Evolutionary conservation across 2,329 filamentous ascomycete species (phyloP), one percentile per base, ranked within the genome.

Genomic region (Periconia sp.): DNA sequence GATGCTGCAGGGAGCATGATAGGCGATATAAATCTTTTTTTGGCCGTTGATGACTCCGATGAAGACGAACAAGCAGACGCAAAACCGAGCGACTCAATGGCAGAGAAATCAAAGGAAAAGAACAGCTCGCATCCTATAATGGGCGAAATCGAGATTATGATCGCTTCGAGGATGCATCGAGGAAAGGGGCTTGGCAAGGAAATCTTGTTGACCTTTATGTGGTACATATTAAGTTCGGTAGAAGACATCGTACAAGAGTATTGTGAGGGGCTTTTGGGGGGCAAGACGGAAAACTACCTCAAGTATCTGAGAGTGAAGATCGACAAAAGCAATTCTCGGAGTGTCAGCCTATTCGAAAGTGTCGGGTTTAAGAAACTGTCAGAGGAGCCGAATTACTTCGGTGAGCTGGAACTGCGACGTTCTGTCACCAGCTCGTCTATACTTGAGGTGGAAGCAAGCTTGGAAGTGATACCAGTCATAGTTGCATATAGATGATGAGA

Each of bases 81-180:
- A 22, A 43, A 52, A 18, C 16, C 15, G n/a, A n/a, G n/a, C n/a
- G n/a, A n/a, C n/a, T 4, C 5, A 10, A 5, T 9, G 28, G 15
- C 15, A 18, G n/a, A n/a, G 24, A 17, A 25, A 26, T 5, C 16
- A 32, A 13, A 21, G 15, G 16, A 15, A 10, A 17, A 35, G 19
- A 18, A 42, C 5, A 32, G 25, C 3, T 2, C n/a, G 19, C 46
- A 44, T 39, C 30, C 16, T 4, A 54, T 77, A 8, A 69, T 86
- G 3, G 91, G 88, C 17, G 91, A 95, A 63, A 71, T 96, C 5
- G 89, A 95, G 68, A 81, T 96, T 51, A 95, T 96, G 91, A 85
- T 96, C 48, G 90, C 90, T 0, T 72, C 75, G 2, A 71, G 71
- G 4, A 61, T 66, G 0, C 72, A 82, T 21, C 83, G 85, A 17